Conservation (phyloP, 2,329 filamentous ascomycete genomes). For the Dactylella cylindrospora region DNA sequence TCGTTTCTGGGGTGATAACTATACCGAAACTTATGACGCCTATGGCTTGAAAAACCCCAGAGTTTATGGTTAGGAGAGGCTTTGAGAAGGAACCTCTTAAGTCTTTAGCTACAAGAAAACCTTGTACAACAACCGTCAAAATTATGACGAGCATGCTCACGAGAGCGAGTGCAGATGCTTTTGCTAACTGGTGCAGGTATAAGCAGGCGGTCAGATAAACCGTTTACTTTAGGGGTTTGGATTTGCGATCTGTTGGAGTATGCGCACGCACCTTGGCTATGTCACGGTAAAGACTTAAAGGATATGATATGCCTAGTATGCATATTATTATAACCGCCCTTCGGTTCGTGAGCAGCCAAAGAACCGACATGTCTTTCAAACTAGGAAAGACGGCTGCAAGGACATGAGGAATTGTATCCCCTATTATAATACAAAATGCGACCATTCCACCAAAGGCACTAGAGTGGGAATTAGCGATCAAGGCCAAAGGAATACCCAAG, state of each 20-base stretch:
- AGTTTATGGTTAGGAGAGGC: constrained; percentile 74
- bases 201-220: background rate
- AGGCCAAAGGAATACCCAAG: background rate
- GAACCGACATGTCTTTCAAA: constrained; percentile 69
- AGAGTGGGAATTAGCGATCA: background rate
- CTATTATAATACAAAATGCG: constrained; percentile 95
- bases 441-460: constrained; percentile 96
- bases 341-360: constrained; percentile 80
- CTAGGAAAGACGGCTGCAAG: constrained; percentile 78
- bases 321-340: constrained; percentile 85
- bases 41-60: constrained; percentile 90
- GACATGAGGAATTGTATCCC: constrained; percentile 93
- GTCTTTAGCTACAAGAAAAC: constrained; percentile 70
- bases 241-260: too few species aligned
- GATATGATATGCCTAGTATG: constrained; percentile 81
- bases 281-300: constrained; percentile 88
- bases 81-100: constrained; percentile 70
- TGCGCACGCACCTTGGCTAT: constrained; percentile 77
- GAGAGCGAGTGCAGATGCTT: constrained; percentile 89
- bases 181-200: constrained; percentile 66
- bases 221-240: constrained; percentile 1
- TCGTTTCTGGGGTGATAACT: constrained; percentile 49
- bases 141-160: constrained; percentile 92
- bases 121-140: constrained; percentile 81
- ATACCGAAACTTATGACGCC: constrained; percentile 96